Evolutionary conservation across 371 early-diverging fungal species (phyloP).

Genomic region (Mortierella sp.): DNA sequence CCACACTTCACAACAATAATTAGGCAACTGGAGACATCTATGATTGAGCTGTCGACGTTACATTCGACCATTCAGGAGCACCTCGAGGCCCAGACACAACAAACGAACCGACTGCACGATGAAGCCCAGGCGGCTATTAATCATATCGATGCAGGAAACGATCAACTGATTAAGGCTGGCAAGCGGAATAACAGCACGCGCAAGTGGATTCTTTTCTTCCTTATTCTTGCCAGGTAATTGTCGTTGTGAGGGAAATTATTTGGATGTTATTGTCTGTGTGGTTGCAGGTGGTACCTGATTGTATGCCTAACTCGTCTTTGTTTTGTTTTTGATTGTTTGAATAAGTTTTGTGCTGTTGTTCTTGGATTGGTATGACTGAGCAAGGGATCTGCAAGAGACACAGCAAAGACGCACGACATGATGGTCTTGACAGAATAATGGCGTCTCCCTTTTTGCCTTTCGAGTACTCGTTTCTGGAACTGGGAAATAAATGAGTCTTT

Average conservation of each 20-base stretch:
- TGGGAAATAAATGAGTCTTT: background rate
- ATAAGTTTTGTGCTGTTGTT: slow-evolving; percentile 76
- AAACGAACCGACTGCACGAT: slow-evolving; percentile 80
- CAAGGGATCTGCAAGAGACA: background rate
- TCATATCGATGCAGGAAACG: slow-evolving; percentile 75
- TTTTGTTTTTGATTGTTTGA: background rate
- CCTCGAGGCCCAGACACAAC: slow-evolving; percentile 75
- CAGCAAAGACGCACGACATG: too few species aligned
- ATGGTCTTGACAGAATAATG: background rate
- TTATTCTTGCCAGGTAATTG: slow-evolving; percentile 66
- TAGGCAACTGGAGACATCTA: slow-evolving; percentile 75
- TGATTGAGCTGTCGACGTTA: slow-evolving; percentile 79
- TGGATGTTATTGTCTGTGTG: too few species aligned
- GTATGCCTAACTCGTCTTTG: background rate
- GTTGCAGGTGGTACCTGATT: background rate
- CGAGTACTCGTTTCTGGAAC: background rate
- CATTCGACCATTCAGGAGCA: slow-evolving; percentile 80
- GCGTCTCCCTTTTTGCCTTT: background rate
- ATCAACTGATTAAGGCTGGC: slow-evolving; percentile 70
- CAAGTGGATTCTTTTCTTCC: slow-evolving; percentile 78
- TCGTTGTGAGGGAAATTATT: background rate
- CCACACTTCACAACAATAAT: background rate
- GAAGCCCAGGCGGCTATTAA: slow-evolving; percentile 77
- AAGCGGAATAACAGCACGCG: slow-evolving; percentile 75
- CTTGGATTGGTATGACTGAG: slow-evolving; percentile 82